Evolutionary conservation across 169 alveolate species (phyloP), one percentile per base, ranked within the genome.

Genomic region (Neospora caninum): DNA sequence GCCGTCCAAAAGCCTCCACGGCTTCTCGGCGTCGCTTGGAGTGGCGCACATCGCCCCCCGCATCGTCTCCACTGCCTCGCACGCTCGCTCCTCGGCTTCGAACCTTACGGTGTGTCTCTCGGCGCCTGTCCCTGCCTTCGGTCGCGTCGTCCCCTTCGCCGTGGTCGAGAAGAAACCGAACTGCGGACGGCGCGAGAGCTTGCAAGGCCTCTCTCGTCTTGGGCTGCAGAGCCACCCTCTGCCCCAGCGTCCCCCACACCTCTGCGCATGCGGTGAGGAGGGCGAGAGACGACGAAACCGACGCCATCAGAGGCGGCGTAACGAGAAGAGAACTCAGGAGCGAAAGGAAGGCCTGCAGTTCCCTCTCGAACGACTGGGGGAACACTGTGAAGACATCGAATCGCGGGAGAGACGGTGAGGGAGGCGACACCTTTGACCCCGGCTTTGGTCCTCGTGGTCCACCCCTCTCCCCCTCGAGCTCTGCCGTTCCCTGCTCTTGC

Each of bases 141-240:
- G 49, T n/a, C 4, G 45, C 22, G 86, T 4, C 22, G 18, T 38
- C 86, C 13, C 29, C 82, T 69, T 6, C 45, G 49, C 20, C 86
- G 10, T n/a, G 41, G 89, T 41, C 6, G 34, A 82, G 67, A 0
- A 82, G 67, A 27, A 82, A 43, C 36, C 41, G 67, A 7, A 82
- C 41, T 34, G 89, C 89, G 16, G 89, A 41, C 38, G 89, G 89
- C 25, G 89, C 89, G 36, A 82, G 89, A 1, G 67, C 67, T 67
- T 82, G 89, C 29, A 82, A 27, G 39, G 89, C 89, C 54, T 42
- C 69, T 22, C 10, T 13, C 31, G 69, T 82, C 38, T 82, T 22
- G 38, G 53, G 89, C 89, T 16, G 41, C 13, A 42, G 64, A 9
- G 58, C 2, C n/a, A 82, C 41, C 89, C 89, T 39, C 36, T 27